Evolutionary conservation across 345 rosid genomes (phyloP), one percentile per base, ranked within the genome.

Genomic region (Conringia planisiliqua): DNA sequence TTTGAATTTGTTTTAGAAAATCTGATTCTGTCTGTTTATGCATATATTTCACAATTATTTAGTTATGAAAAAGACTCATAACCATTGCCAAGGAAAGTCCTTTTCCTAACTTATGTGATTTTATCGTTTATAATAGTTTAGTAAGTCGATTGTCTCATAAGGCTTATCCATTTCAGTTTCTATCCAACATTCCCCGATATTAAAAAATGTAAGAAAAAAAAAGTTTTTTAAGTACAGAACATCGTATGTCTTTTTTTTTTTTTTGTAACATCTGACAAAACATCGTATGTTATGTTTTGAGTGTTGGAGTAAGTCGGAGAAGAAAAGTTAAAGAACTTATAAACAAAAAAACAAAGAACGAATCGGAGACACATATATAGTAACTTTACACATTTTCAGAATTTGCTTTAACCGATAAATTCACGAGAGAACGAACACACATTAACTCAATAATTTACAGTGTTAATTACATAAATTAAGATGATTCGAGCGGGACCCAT

Each of bases 401-500:
- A 63, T 52, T 29, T 72, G 69, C 69, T 62, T 50, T 5, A 72
- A 52, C 47, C 40, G 66, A 74, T 33, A 32, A 17, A 70, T 39
- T 50, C 38, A 18, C 6, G 17, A 30, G 46, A 56, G 9, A 52
- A 30, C 5, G 12, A 44, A 48, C 14, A 51, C 62, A n/a, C 24
- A 32, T 39, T 32, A 27, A 55, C 2, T 46, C 7, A 0, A 2
- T n/a, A 55, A 40, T 58, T 29, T 64, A 67, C 43, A 55, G 55
- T 62, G 56, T 50, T 59, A 68, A 51, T 61, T 24, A 67, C 5
- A 20, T 29, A 30, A 44, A 20, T 1, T 9, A 17, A 59, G 11
- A 56, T n/a, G 7, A 59, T 38, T 40, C 3, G 46, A 55, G 80
- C 30, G 76, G 80, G 76, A 77, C 76, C 76, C 76, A 56, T 26